Percentiles rank a stretch among this genome's conserved stretches.
Conservation (phyloP, 768 basidiomycete genomes). For the Boletus coccyginus region DNA sequence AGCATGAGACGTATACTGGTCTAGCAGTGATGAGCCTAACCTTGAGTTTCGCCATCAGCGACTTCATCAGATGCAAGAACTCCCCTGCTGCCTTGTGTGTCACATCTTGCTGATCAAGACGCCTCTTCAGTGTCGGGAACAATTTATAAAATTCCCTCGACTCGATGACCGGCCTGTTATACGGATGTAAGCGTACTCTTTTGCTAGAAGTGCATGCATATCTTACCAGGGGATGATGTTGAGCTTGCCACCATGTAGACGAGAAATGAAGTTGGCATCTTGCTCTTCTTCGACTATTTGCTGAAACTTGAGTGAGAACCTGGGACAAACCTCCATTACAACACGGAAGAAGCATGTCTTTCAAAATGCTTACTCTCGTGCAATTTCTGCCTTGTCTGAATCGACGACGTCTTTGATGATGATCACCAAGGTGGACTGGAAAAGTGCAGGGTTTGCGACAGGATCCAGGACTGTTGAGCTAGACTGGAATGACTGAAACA, state of each 20-base stretch:
- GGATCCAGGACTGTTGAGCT: constrained; percentile 57
- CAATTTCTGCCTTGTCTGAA: constrained; percentile 56
- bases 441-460: constrained; percentile 52
- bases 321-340: constrained; percentile 15
- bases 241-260: constrained; percentile 51
- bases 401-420: constrained; percentile 72
- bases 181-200: background rate
- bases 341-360: background rate
- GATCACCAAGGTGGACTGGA: constrained; percentile 56
- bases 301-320: constrained; percentile 56
- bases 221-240: constrained; percentile 55
- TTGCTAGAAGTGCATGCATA: background rate
- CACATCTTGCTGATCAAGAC: constrained; percentile 45
- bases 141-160: constrained; percentile 55
- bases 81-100: constrained; percentile 51
- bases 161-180: constrained; percentile 51
- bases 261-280: constrained; percentile 58
- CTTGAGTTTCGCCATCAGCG: constrained; percentile 65
- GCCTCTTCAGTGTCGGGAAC: constrained; percentile 44
- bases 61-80: constrained; percentile 56
- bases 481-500: constrained; percentile 62
- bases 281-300: constrained; percentile 60
- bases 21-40: constrained; percentile 24
- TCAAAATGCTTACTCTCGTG: constrained; percentile 44
- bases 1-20: background rate